Evolutionary conservation across 164 flowering plant species (phyloP), one percentile per base, ranked within the genome.

Genomic region (Paratinospora sagittata): DNA sequence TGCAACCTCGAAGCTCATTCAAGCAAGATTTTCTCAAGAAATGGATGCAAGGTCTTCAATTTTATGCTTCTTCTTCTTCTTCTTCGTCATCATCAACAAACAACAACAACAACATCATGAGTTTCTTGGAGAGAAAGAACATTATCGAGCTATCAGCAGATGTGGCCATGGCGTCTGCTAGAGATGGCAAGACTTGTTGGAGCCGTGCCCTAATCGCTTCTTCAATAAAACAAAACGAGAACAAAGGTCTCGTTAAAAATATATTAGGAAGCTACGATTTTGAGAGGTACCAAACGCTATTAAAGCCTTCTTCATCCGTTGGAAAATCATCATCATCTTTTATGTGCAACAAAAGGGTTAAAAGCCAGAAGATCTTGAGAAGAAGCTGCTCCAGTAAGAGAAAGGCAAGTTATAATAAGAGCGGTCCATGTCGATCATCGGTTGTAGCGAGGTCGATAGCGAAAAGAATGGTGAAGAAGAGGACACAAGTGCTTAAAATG

Each of bases 91-190:
- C 60, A 17, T 13, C n/a, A 19, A 52, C 58, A 52, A 52, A 13
- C 47, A 74, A 34, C 61, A 27, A 70, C n/a, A n/a, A n/a, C n/a
- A n/a, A n/a, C n/a, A n/a, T n/a, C 26, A 87, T 81, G 89, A 78
- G 68, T 66, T 9, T 85, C 17, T 5, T 75, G 47, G 88, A 91
- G 73, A 84, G 93, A 66, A 91, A 82, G 68, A 85, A 79, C 27
- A 85, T 83, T 34, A 86, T 93, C 70, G 90, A 88, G 78, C 70
- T 87, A 12, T 82, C 97, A 0, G 88, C 97, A 12, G 96, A 91
- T 68, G 58, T 87, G 1, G 97, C 98, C 75, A 80, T 91, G 83
- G 98, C 97, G 64, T 85, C 87, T 2, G 71, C 87, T 1, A 82
- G 84, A 76, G 74, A 73, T 24, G 82, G 85, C 9, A 72, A 73